Conservation (phyloP, 2,329 filamentous ascomycete species). For the Monilinia fructigena region DNA sequence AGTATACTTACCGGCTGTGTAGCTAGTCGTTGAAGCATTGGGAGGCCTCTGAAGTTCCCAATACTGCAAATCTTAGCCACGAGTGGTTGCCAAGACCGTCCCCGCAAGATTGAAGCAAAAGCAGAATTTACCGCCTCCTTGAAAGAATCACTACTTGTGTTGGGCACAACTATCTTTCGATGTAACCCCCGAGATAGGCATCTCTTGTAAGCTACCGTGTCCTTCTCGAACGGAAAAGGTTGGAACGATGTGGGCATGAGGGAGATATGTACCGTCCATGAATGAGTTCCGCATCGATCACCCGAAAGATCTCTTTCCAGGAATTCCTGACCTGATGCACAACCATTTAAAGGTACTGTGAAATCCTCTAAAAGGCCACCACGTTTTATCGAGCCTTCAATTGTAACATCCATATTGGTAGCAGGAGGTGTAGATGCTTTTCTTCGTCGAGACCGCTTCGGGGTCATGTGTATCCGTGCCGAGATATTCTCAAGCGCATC, state of each 20-base stretch:
- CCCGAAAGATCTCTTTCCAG: conserved; percentile 29
- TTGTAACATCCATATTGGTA: conserved; percentile 19
- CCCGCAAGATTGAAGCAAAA: conserved; percentile 51
- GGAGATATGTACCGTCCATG: conserved; percentile 61
- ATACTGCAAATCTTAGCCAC: conserved; percentile 58
- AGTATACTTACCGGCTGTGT: conserved; percentile 42
- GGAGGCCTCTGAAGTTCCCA: conserved; percentile 53
- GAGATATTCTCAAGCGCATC: conserved; percentile 33
- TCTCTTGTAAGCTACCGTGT: conserved; percentile 60
- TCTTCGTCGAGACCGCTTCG: conserved; percentile 30
- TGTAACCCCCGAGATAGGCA: conserved; percentile 60
- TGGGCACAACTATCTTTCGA: conserved; percentile 54
- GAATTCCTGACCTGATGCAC: conserved; percentile 29
- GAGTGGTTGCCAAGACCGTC: conserved; percentile 56
- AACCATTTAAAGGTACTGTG: conserved; percentile 8
- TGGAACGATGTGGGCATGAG: conserved; percentile 54
- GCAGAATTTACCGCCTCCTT: conserved; percentile 48
- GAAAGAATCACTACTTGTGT: conserved; percentile 51
- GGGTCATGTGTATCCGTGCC: not conserved
- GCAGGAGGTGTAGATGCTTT: conserved; percentile 38
- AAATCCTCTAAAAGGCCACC: conserved; percentile 1
- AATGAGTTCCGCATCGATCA: conserved; percentile 39
- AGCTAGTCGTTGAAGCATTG: conserved; percentile 58
- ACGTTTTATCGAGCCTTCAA: conserved; percentile 21
- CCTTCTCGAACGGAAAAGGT: conserved; percentile 61